Evolutionary conservation across 192 early-diverging fungal genomes (phyloP).

Genomic region (Funneliformis geosporum): DNA sequence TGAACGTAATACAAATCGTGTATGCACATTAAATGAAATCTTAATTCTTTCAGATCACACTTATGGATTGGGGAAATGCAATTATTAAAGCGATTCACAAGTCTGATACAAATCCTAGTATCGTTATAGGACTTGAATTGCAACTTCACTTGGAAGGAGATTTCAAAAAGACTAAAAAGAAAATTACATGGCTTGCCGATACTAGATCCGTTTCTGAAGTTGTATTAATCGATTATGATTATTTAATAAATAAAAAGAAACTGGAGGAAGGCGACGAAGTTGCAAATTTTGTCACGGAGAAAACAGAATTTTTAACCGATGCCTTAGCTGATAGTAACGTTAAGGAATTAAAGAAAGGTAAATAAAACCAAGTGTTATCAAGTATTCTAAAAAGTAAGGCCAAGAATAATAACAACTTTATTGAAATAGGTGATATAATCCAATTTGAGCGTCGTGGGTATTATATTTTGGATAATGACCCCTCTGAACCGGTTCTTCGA

Average conservation of each 20-base stretch:
- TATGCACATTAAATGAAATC: neutral
- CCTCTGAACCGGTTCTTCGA: slow-evolving; percentile 49
- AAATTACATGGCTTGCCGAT: slow-evolving; percentile 91
- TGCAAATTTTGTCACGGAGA: slow-evolving; percentile 78
- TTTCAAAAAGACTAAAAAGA: slow-evolving; percentile 98
- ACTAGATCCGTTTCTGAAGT: slow-evolving; percentile 64
- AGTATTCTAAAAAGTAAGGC: slow-evolving; percentile 36
- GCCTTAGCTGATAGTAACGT: slow-evolving; percentile 74
- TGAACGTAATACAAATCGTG: no score
- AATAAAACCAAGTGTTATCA: neutral
- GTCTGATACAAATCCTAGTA: slow-evolving; percentile 45
- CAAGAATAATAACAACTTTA: slow-evolving; percentile 41
- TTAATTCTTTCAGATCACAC: slow-evolving; percentile 60
- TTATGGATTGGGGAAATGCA: slow-evolving; percentile 99
- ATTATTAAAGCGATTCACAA: slow-evolving; percentile 78
- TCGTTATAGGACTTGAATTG: slow-evolving; percentile 64
- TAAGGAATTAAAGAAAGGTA: slow-evolving; percentile 52
- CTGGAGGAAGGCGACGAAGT: slow-evolving; percentile 90
- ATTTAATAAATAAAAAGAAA: slow-evolving; percentile 98
- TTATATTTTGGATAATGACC: slow-evolving; percentile 82
- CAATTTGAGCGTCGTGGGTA: slow-evolving; percentile 97
- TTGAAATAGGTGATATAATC: slow-evolving; percentile 75
- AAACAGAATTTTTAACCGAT: slow-evolving; percentile 74
- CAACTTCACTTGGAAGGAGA: slow-evolving; percentile 89
- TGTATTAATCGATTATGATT: slow-evolving; percentile 90